phyloP scores from a whole-genome alignment of 2,329 filamentous ascomycete genomes.

The Aureobasidium sp. region DNA sequence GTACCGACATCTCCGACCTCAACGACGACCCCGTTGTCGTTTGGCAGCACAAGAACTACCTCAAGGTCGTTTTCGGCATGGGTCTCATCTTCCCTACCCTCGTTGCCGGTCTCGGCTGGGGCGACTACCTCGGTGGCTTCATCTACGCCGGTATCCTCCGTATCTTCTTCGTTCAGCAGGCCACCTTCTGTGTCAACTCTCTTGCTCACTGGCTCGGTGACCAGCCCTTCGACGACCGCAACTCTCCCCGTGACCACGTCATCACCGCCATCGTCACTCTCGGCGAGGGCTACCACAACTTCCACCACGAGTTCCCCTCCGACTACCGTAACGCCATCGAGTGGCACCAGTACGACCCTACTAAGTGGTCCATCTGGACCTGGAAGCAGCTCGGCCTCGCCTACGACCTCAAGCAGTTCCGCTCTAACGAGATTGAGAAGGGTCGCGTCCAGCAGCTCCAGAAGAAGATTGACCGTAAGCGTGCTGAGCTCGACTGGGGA shows the following conservation, averaged over 20 bases:
- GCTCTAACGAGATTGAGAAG: conserved; percentile 87
- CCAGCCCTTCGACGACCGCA: conserved; percentile 87
- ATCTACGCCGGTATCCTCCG: conserved; percentile 80
- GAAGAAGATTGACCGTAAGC: conserved; percentile 90
- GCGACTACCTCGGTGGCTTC: conserved; percentile 74
- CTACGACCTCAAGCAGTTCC: conserved; percentile 85
- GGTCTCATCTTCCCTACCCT: conserved; percentile 68
- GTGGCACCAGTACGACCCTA: conserved; percentile 88
- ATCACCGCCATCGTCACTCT: conserved; percentile 80
- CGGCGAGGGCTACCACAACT: conserved; percentile 89
- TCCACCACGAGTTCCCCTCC: conserved; percentile 90
- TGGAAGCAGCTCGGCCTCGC: conserved; percentile 82
- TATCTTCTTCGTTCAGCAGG: conserved; percentile 85
- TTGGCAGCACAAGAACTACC: conserved; percentile 82
- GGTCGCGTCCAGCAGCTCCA: conserved; percentile 80
- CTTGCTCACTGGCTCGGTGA: conserved; percentile 87
- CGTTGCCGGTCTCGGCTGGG: conserved; percentile 71
- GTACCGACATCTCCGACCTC: conserved; percentile 80
- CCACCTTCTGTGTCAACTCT: conserved; percentile 89
- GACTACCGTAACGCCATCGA: conserved; percentile 89
- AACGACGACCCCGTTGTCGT: conserved; percentile 81
- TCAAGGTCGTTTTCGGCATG: conserved; percentile 73
- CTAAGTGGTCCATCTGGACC: conserved; percentile 79
- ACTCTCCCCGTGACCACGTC: conserved; percentile 82
- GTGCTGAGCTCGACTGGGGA: conserved; percentile 76